phyloP scores from a whole-genome alignment of 2,329 filamentous ascomycete species.

The Drechmeria coniospora region DNA sequence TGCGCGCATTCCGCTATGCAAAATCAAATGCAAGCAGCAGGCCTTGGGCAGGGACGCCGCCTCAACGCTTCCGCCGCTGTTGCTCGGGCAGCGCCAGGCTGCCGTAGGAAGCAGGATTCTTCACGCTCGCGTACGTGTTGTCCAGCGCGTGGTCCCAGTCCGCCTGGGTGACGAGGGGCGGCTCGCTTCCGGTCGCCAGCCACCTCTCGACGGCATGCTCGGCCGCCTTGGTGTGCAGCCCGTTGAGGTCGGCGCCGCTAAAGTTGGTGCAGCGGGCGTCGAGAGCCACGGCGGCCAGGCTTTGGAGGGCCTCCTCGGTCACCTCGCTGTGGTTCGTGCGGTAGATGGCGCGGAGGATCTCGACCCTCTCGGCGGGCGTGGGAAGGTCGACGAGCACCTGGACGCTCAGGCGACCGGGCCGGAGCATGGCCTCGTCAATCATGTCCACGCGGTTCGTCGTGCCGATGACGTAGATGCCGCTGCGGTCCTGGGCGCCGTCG shows the following conservation, averaged over 20 bases:
- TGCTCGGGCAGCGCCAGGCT: no score
- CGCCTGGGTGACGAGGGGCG: conserved; percentile 13
- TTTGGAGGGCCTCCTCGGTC: conserved; percentile 30
- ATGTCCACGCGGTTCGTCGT: conserved; percentile 93
- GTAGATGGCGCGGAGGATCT: conserved; percentile 63
- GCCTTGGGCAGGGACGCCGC: no score
- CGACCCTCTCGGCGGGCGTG: conserved; percentile 59
- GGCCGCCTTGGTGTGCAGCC: conserved; percentile 30
- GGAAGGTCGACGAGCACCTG: conserved; percentile 84
- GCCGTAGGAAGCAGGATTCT: conserved; percentile 28
- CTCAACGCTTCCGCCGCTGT: no score
- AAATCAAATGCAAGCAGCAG: no score
- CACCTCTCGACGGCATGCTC: conserved; percentile 30
- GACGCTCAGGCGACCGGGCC: conserved; percentile 76
- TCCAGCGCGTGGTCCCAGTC: conserved; percentile 39
- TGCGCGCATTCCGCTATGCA: no score
- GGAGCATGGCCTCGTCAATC: conserved; percentile 89
- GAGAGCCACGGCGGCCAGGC: conserved; percentile 49
- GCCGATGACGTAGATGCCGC: conserved; percentile 85
- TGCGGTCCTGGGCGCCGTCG: conserved; percentile 65
- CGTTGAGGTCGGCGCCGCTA: conserved; percentile 50
- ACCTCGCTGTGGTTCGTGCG: conserved; percentile 23
- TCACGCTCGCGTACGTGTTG: conserved; percentile 34
- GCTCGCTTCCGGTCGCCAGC: conserved; percentile 13
- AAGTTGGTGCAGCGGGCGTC: conserved; percentile 58